A percentile compares a stretch with the other conserved stretches of the same genome.
phyloP scores from a whole-genome alignment of 352 stramenopile genomes.

The Phytophthora meadii region DNA sequence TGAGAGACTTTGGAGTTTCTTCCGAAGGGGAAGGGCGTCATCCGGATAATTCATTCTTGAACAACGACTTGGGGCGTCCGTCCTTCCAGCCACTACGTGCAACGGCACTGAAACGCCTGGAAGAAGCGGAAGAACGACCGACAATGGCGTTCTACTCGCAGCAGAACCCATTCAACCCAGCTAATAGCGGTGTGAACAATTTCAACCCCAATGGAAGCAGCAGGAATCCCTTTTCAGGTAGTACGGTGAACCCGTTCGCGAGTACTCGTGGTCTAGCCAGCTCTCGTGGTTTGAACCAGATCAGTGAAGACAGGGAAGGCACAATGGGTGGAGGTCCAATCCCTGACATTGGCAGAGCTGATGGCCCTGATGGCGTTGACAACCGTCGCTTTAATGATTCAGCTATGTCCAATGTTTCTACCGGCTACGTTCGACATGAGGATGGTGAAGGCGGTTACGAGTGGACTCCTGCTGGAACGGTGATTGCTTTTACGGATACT shows the following conservation, averaged over 20 bases:
- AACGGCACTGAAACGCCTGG: slow-evolving; percentile 76
- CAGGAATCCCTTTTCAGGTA: slow-evolving; percentile 22
- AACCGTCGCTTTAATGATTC: slow-evolving; percentile 70
- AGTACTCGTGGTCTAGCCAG: slow-evolving; percentile 31
- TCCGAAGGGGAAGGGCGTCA: slow-evolving; percentile 34
- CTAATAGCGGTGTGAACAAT: slow-evolving; percentile 35
- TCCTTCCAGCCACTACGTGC: slow-evolving; percentile 79
- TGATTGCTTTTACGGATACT: slow-evolving; percentile 49
- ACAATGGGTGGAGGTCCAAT: slow-evolving; percentile 24
- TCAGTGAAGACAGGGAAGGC: slow-evolving; percentile 61
- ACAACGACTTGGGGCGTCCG: slow-evolving; percentile 49
- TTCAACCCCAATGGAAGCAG: slow-evolving; percentile 23
- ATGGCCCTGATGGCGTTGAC: slow-evolving; percentile 5
- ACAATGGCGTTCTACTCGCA: slow-evolving; percentile 77
- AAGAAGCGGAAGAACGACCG: slow-evolving; percentile 80
- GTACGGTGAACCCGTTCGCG: slow-evolving; percentile 27
- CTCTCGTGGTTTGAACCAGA: slow-evolving; percentile 48
- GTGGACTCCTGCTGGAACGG: slow-evolving; percentile 68
- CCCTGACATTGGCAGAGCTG: slow-evolving; percentile 9
- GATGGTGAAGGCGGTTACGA: slow-evolving; percentile 68
- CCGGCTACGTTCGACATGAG: slow-evolving; percentile 79
- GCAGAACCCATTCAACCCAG: slow-evolving; percentile 70
- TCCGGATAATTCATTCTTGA: slow-evolving; percentile 50
- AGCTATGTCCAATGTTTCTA: slow-evolving; percentile 76
- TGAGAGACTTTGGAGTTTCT: slow-evolving; percentile 78